Base-by-base conservation (phyloP, 78 protist genomes). In the Protostelium mycophagum region DNA sequence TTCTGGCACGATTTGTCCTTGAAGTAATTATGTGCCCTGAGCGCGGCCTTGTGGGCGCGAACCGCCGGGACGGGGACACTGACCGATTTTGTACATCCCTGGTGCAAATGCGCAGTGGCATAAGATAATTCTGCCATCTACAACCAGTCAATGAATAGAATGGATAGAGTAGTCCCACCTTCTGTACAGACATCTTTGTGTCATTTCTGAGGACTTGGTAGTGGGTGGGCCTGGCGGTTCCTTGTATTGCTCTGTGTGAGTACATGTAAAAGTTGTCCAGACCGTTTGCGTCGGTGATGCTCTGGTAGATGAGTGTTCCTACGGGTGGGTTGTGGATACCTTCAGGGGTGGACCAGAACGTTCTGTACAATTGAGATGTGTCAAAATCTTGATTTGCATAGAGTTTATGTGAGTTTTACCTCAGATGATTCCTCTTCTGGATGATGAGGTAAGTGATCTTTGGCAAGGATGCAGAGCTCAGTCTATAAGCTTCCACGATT, bases 181-280 rank as follows among this genome's bases (percentile, higher is more conserved):
- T 51, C 73, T 87, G 89, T 9, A 88, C 35, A 31, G 51, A 28
- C 28, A 91, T 63, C 36, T 85, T n/a, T 28, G 28, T 35, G 28
- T 88, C 83, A 83, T 91, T 91, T 23, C 28, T 37, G 35, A 91
- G 36, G 0, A 91, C 90, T n/a, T 91, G 94, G 73, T 73, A 91
- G 83, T 91, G 94, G 10, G 94, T 91, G 63, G 94, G 94, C 85
- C 88, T 91, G 63, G 86, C 83, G 16, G 94, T 83, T 16, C 94
- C 94, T 35, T 38, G 38, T 37, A 31, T 28, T 5, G 87, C 88
- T 0, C 28, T 86, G 73, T 91, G 94, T 36, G 91, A 84, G 34
- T 88, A 84, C 25, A 91, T 37, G 83, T 36, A 91, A 37, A 91
- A 91, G n/a, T 91, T 91, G n/a, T n/a, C n/a, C 51, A 38, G 85